Evolutionary conservation across 2,329 filamentous ascomycete species (phyloP).

Genomic region (Chalaropsis thielavioides): DNA sequence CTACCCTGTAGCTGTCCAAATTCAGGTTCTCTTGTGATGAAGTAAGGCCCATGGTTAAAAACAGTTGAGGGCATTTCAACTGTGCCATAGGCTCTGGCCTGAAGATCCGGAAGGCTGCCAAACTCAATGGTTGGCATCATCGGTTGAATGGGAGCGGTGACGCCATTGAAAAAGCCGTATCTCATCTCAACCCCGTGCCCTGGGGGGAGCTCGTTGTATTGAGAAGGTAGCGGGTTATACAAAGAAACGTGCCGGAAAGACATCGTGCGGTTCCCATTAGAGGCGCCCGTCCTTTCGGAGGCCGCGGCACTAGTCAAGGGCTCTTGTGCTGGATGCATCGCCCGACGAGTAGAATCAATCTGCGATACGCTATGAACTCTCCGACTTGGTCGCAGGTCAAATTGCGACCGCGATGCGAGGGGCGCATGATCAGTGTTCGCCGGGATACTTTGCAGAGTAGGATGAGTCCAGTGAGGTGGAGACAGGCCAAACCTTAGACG

Average conservation of each 20-base stretch:
- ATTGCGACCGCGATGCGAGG: background rate
- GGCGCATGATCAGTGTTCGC: background rate
- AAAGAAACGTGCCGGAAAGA: background rate
- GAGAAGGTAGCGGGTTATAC: background rate
- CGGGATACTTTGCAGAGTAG: background rate
- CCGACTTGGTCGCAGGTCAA: background rate
- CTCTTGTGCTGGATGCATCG: background rate
- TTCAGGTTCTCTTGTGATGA: background rate
- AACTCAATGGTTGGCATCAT: background rate
- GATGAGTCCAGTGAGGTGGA: background rate
- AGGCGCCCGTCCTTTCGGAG: background rate
- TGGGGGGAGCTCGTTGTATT: background rate
- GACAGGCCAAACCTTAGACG: background rate
- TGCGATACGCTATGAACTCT: background rate
- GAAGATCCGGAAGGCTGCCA: background rate
- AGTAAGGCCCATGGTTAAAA: background rate
- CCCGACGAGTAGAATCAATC: background rate
- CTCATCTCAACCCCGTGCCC: background rate
- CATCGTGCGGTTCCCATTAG: background rate
- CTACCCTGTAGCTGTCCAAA: background rate
- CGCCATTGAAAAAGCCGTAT: background rate
- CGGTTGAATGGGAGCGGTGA: background rate
- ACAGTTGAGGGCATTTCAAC: background rate
- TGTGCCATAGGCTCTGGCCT: background rate
- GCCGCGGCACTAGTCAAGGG: background rate